These are phyloP conservation scores for Solanum hybrid DNA, from an alignment of 305 asterid genomes.

Conservation along the genomic window DNA sequence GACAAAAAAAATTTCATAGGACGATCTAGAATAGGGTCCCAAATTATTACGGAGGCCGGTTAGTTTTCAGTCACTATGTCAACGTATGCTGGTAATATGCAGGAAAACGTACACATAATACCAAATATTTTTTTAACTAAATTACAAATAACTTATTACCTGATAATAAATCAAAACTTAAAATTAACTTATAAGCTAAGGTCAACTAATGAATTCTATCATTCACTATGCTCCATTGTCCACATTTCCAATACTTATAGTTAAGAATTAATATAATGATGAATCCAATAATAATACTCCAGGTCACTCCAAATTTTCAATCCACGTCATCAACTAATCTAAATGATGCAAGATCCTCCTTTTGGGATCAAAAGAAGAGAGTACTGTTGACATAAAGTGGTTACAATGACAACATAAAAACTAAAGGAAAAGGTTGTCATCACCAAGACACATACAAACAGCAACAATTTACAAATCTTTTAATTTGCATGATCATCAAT, in stretches of 20 bases:
- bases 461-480: not conserved
- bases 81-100: not conserved
- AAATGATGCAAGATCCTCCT: not conserved
- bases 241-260: not conserved
- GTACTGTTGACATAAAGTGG: not conserved
- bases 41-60: not conserved
- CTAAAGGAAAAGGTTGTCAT: not conserved
- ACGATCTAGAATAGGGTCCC: not conserved
- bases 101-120: not conserved
- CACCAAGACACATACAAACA: not conserved
- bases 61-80: not conserved
- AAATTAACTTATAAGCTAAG: not conserved
- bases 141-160: not conserved
- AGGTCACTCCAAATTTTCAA: not conserved
- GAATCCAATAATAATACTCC: not conserved
- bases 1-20: not conserved
- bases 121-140: not conserved
- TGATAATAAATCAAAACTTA: not conserved
- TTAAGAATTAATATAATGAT: not conserved
- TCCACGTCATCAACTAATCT: not conserved
- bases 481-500: not conserved
- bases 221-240: not conserved
- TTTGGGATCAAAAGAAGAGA: not conserved
- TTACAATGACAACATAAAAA: not conserved
- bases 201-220: not conserved